Conservation (phyloP, 1,139 yeast genomes). For the Scheffersomyces titani region DNA sequence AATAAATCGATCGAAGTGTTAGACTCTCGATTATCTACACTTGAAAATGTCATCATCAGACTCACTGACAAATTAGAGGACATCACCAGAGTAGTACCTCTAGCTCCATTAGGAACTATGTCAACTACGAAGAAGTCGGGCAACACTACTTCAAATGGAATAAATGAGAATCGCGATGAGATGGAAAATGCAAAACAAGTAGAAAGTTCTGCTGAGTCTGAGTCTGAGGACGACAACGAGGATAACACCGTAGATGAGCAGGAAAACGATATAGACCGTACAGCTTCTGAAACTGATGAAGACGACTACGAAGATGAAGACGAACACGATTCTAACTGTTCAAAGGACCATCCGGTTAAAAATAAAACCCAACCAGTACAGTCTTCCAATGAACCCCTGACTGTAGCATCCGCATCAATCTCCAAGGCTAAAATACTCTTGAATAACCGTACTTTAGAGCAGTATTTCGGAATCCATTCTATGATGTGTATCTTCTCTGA, state of each 20-base stretch:
- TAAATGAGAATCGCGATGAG: neutral
- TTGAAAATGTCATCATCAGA: constrained; percentile 24
- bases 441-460: constrained; percentile 8
- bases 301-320: constrained; percentile 1
- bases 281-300: constrained; percentile 1
- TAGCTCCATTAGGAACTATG: neutral
- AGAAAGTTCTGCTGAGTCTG: constrained; percentile 5
- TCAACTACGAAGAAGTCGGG: neutral
- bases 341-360: neutral
- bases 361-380: neutral
- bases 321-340: neutral
- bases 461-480: constrained; percentile 42
- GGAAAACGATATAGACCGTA: constrained; percentile 3
- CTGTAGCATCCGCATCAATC: neutral
- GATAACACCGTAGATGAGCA: constrained; percentile 5
- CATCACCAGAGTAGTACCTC: constrained; percentile 2
- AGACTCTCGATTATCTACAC: constrained; percentile 22
- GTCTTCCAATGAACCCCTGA: neutral
- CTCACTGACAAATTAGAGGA: constrained; percentile 18
- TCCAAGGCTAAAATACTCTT: neutral
- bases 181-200: neutral
- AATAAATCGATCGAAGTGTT: constrained; percentile 16
- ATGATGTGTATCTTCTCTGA: constrained; percentile 37
- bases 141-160: neutral
- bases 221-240: constrained; percentile 5